phyloP scores from a whole-genome alignment of 208 protist species.

The Leishmania aethiopica region DNA sequence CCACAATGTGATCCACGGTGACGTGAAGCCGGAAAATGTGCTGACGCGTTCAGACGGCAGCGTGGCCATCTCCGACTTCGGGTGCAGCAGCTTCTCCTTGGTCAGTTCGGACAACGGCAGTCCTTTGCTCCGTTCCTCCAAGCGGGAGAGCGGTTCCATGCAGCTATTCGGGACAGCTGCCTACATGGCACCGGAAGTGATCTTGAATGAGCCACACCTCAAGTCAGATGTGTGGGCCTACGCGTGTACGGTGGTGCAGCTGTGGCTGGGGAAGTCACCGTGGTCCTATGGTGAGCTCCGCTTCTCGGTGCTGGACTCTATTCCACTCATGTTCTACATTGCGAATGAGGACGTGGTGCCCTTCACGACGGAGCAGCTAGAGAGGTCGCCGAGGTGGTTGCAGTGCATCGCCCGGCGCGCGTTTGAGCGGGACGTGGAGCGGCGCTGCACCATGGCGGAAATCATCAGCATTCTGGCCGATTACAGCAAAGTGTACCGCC shows the following conservation, averaged over 20 bases:
- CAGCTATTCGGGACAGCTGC: slow-evolving; percentile 56
- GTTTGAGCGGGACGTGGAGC: slow-evolving; percentile 49
- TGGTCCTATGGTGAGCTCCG: slow-evolving; percentile 33
- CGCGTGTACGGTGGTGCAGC: slow-evolving; percentile 60
- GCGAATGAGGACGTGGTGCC: slow-evolving; percentile 47
- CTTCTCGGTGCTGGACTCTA: slow-evolving; percentile 33
- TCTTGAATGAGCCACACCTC: slow-evolving; percentile 42
- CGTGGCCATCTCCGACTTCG: slow-evolving; percentile 74
- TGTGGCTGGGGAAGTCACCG: slow-evolving; percentile 48
- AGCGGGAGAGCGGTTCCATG: slow-evolving; percentile 14
- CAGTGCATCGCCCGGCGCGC: slow-evolving; percentile 49
- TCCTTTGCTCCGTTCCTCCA: neutral
- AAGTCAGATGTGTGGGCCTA: slow-evolving; percentile 77
- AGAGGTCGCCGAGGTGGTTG: slow-evolving; percentile 47
- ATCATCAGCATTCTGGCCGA: slow-evolving; percentile 55
- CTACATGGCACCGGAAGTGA: slow-evolving; percentile 78
- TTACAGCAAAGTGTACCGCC: slow-evolving; percentile 28
- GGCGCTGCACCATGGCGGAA: slow-evolving; percentile 51
- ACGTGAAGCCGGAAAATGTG: slow-evolving; percentile 80
- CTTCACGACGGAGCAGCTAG: slow-evolving; percentile 40
- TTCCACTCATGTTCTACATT: slow-evolving; percentile 72
- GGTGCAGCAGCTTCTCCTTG: slow-evolving; percentile 55
- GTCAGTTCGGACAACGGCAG: slow-evolving; percentile 18
- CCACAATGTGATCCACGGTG: slow-evolving; percentile 70
- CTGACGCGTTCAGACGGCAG: slow-evolving; percentile 70